Conservation (phyloP, 306 rosid genomes). For the Prunus mira region DNA sequence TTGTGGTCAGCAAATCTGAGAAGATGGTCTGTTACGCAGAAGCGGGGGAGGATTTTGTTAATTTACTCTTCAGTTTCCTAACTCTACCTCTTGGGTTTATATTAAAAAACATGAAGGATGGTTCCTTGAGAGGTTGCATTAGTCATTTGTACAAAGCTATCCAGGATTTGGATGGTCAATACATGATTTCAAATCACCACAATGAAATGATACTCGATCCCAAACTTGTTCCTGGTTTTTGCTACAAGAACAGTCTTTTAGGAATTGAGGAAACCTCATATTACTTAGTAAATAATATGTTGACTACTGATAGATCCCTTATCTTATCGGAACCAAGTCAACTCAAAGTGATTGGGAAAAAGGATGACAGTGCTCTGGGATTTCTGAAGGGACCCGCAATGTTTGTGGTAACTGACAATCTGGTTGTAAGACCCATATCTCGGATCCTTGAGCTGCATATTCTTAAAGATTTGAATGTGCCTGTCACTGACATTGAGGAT, state of each 20-base stretch:
- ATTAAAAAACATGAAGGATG: background rate
- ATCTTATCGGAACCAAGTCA: background rate
- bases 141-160: background rate
- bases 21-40: conserved; percentile 14
- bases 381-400: background rate
- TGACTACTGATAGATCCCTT: background rate
- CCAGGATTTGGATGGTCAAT: background rate
- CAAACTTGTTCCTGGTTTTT: background rate
- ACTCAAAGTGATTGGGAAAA: background rate
- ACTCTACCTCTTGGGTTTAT: conserved; percentile 11
- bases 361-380: background rate
- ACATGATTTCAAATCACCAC: background rate
- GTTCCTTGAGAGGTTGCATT: conserved; percentile 4
- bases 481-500: conserved; percentile 9
- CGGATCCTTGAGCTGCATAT: background rate
- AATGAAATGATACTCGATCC: conserved; percentile 14
- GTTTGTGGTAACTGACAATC: conserved; percentile 9
- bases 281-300: fast-evolving
- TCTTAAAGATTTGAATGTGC: conserved; percentile 8
- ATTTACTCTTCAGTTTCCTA: conserved; percentile 15
- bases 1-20: conserved; percentile 10
- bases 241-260: background rate
- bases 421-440: conserved; percentile 8
- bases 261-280: background rate
- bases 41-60: conserved; percentile 6